Conservation (phyloP, 2,329 filamentous ascomycete species). For the Lecanicillium sp. region DNA sequence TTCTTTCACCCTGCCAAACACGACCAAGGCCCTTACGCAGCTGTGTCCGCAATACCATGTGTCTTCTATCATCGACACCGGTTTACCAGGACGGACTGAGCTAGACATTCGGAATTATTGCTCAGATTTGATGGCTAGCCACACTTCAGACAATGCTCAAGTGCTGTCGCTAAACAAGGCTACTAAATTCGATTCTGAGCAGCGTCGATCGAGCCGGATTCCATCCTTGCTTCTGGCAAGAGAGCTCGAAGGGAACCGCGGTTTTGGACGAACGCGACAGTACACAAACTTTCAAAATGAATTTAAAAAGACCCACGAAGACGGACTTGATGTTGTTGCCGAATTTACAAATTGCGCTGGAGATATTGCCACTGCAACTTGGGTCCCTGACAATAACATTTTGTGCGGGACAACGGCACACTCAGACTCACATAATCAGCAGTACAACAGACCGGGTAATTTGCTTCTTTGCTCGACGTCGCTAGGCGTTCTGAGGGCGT, state of each 20-base stretch:
- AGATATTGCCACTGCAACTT: conserved; percentile 49
- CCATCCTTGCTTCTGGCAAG: conserved; percentile 38
- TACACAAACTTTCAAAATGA: conserved; percentile 37
- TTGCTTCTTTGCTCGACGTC: conserved; percentile 44
- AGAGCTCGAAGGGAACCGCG: conserved; percentile 37
- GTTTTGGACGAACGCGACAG: conserved; percentile 30
- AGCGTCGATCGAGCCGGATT: conserved; percentile 15
- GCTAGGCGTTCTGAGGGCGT: conserved; percentile 37
- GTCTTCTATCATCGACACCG: conserved; percentile 13
- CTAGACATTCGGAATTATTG: conserved; percentile 23
- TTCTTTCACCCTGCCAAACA: conserved; percentile 3
- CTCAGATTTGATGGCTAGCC: conserved; percentile 19
- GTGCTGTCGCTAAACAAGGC: conserved; percentile 19
- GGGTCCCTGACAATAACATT: conserved; percentile 45
- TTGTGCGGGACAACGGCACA: conserved; percentile 56
- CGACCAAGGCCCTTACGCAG: conserved; percentile 12
- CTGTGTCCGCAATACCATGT: conserved; percentile 15
- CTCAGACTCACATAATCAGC: conserved; percentile 54
- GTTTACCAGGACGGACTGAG: conserved; percentile 15
- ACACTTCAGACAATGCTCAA: conserved; percentile 9
- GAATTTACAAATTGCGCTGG: conserved; percentile 56
- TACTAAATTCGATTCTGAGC: not conserved
- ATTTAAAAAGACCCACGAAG: conserved; percentile 38
- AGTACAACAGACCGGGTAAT: conserved; percentile 59
- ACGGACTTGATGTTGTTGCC: conserved; percentile 38